These are phyloP conservation scores for Cotoneaster glaucophyllus DNA, from an alignment of 306 rosid genomes.

Conservation along the genomic window DNA sequence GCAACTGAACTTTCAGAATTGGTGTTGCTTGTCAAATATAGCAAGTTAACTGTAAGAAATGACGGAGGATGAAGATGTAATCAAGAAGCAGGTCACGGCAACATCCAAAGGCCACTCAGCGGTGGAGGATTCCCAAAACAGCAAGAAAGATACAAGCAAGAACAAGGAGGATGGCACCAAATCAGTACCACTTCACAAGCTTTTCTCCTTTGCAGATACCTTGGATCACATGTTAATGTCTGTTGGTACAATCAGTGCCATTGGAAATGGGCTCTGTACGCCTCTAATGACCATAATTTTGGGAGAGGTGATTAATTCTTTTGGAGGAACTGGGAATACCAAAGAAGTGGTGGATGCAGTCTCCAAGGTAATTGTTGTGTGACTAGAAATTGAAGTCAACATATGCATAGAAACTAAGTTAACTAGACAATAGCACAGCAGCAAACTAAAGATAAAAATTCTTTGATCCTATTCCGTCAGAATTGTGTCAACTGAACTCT, in stretches of 20 bases:
- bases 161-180: constrained; percentile 24
- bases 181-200: constrained; percentile 65
- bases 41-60: constrained; percentile 11
- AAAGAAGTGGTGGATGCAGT: constrained; percentile 43
- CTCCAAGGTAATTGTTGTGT: constrained; percentile 33
- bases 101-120: too few species aligned
- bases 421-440: neutral
- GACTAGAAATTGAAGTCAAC: too few species aligned
- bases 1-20: neutral
- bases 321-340: constrained; percentile 36
- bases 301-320: constrained; percentile 58
- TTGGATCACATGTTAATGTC: constrained; percentile 54
- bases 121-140: constrained; percentile 14
- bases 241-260: constrained; percentile 56
- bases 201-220: constrained; percentile 74
- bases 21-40: neutral
- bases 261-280: constrained; percentile 48
- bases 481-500: too few species aligned
- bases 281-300: constrained; percentile 63
- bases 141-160: constrained; percentile 25
- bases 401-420: too few species aligned
- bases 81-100: constrained; percentile 11
- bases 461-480: too few species aligned
- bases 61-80: constrained; percentile 23
- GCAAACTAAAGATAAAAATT: too few species aligned